A percentile compares a stretch with the other conserved stretches of the same genome.
These are phyloP conservation scores for Aspergillus sp. DNA, from an alignment of 2,329 filamentous ascomycete species.

Conservation along the genomic window DNA sequence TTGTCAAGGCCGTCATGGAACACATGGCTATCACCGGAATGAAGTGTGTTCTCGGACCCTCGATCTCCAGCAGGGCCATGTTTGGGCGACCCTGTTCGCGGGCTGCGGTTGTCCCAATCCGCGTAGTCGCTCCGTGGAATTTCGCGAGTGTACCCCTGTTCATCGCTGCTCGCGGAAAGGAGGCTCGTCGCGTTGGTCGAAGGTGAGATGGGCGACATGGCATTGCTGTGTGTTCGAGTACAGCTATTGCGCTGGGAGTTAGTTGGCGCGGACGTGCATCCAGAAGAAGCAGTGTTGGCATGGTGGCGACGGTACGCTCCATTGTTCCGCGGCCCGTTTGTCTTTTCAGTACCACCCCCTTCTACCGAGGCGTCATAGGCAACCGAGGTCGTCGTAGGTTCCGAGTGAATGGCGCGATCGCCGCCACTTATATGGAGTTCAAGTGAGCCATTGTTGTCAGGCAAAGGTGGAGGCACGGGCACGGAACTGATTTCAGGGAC, in stretches of 20 bases:
- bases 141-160: slow-evolving; percentile 37
- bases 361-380: slow-evolving; percentile 23
- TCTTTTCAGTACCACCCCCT: slow-evolving; percentile 26
- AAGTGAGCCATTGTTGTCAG: slow-evolving; percentile 19
- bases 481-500: slow-evolving; percentile 34
- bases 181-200: slow-evolving; percentile 52
- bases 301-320: slow-evolving; percentile 33
- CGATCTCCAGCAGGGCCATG: slow-evolving; percentile 13
- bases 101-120: slow-evolving; percentile 34
- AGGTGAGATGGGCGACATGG: slow-evolving; percentile 47
- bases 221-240: slow-evolving; percentile 48
- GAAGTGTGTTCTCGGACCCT: slow-evolving; percentile 26
- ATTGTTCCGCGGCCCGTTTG: slow-evolving; percentile 38
- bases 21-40: slow-evolving; percentile 30
- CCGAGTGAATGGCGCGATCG: slow-evolving; percentile 16
- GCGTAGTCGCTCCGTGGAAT: slow-evolving; percentile 35
- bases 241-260: slow-evolving; percentile 43
- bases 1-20: slow-evolving; percentile 34
- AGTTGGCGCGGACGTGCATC: slow-evolving; percentile 38
- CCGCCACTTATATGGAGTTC: slow-evolving; percentile 14
- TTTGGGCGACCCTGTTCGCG: slow-evolving; percentile 38
- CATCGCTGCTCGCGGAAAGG: slow-evolving; percentile 48
- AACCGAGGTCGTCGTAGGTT: slow-evolving; percentile 18
- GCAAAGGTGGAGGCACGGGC: slow-evolving; percentile 28
- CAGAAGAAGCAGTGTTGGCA: slow-evolving; percentile 40